Base-by-base conservation (phyloP, 1,139 yeast species). In the Yamadazyma oceani region DNA sequence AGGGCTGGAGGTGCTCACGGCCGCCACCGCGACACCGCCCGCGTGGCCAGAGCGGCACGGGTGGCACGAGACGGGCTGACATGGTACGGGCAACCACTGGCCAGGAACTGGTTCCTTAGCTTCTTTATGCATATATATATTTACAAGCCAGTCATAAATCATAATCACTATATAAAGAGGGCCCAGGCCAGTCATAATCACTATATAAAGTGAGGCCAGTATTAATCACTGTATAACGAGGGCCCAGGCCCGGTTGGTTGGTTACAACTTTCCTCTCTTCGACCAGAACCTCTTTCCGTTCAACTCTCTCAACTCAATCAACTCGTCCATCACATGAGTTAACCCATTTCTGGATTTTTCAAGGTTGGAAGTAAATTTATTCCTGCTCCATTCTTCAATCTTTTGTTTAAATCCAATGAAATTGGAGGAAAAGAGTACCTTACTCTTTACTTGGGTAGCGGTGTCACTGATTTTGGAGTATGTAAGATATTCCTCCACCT, bases 321-420 rank as follows among this genome's bases (percentile, higher is more conserved):
- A 52, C 36, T 58, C 57, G 49, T 80, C 80, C 89, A 90, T 85
- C 16, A 88, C 96, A 57, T 75, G 79, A 35, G 77, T 69, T 74
- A 90, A 75, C 2, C 96, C 96, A 41, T 77, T 69, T 42, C 88
- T 72, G 15, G 92, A 80, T 47, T 78, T 78, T 40, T 64, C 67
- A 45, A 86, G 65, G 57, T 89, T 85, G 38, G 81, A 81, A 32
- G 79, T 70, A 55, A 90, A 88, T 54, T 75, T 75, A 25, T 70
- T 69, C 51, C 79, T 81, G 33, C 95, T 82, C 96, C 96, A 89
- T 32, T 72, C 70, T 60, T 90, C 97, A 39, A 90, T 86, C 46
- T 81, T 71, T 54, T 80, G 80, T 53, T 79, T 82, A 52, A 89
- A 71, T 1, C 88, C 87, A 39, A 67, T 41, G 51, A 87, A 81